These are phyloP conservation scores for Malus hybrid DNA, from an alignment of 331 rosid genomes.

Conservation along the genomic window DNA sequence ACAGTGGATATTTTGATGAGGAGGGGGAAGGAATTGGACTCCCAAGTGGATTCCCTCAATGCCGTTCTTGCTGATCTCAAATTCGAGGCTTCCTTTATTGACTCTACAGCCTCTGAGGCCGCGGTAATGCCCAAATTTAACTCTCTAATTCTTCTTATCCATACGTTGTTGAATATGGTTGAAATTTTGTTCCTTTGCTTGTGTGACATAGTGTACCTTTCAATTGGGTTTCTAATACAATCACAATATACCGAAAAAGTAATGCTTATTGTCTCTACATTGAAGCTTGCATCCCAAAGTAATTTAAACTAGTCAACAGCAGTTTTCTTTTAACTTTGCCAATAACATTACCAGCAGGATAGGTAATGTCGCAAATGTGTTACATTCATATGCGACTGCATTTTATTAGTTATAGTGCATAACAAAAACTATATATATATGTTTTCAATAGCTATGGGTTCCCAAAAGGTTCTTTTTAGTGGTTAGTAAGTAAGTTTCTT, in stretches of 20 bases:
- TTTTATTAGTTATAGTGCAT: too few relatives aligned
- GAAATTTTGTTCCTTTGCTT: background rate
- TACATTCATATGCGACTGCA: too few relatives aligned
- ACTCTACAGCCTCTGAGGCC: conserved; percentile 51
- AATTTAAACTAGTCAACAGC: background rate
- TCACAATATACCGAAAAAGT: background rate
- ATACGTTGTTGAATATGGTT: background rate
- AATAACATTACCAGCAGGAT: too few relatives aligned
- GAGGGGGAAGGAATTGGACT: conserved; percentile 58
- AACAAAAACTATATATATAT: too few relatives aligned
- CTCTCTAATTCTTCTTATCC: background rate
- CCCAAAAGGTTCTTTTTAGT: too few relatives aligned
- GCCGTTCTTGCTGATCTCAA: conserved; percentile 54
- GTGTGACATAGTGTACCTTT: background rate
- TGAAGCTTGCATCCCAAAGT: background rate
- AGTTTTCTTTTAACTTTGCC: background rate
- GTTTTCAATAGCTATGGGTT: too few relatives aligned
- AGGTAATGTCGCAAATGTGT: too few relatives aligned
- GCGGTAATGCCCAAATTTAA: conserved; percentile 24
- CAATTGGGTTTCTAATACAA: background rate
- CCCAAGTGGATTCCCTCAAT: conserved; percentile 57
- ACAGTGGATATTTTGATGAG: conserved; percentile 71
- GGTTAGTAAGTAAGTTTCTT: too few relatives aligned
- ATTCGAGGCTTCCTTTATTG: conserved; percentile 60
- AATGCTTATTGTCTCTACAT: background rate